A percentile compares a stretch with the other conserved stretches of the same genome.
These are phyloP conservation scores for Meredithiella fracta DNA, from an alignment of 2,329 filamentous ascomycete species.

Conservation along the genomic window DNA sequence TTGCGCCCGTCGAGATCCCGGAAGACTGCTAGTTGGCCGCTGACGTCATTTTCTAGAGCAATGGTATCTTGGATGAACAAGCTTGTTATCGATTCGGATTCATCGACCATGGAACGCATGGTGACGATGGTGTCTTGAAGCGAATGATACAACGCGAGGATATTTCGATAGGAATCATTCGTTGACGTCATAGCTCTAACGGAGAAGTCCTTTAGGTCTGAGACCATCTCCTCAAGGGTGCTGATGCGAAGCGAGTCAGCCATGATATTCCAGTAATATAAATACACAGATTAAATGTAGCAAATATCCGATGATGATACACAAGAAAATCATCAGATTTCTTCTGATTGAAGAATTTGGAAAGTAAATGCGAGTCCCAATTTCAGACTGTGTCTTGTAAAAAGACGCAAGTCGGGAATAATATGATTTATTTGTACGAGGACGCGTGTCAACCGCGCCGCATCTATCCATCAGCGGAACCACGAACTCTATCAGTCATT, in stretches of 20 bases:
- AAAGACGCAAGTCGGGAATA: background rate
- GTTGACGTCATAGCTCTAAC: slow-evolving; percentile 46
- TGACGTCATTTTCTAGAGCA: slow-evolving; percentile 43
- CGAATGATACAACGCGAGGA: slow-evolving; percentile 50
- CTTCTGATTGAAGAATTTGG: background rate
- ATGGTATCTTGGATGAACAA: slow-evolving; percentile 44
- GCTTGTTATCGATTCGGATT: slow-evolving; percentile 40
- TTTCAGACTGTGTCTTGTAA: background rate
- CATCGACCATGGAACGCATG: slow-evolving; percentile 49
- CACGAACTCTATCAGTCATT: background rate
- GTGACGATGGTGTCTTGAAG: slow-evolving; percentile 48
- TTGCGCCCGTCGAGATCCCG: slow-evolving; percentile 50
- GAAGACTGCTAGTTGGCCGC: slow-evolving; percentile 37
- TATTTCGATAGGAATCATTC: slow-evolving; percentile 57
- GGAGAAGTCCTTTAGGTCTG: slow-evolving; percentile 39
- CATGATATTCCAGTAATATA: slow-evolving; percentile 1
- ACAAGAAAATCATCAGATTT: background rate
- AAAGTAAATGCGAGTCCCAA: background rate
- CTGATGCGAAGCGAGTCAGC: slow-evolving; percentile 2
- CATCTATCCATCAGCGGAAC: background rate
- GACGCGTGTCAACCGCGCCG: background rate
- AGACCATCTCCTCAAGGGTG: slow-evolving; percentile 12
- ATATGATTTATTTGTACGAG: background rate
- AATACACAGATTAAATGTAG: background rate
- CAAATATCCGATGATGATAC: background rate